phyloP scores from a whole-genome alignment of 2,329 filamentous ascomycete genomes.

The Bimuria novae-zelandiae region DNA sequence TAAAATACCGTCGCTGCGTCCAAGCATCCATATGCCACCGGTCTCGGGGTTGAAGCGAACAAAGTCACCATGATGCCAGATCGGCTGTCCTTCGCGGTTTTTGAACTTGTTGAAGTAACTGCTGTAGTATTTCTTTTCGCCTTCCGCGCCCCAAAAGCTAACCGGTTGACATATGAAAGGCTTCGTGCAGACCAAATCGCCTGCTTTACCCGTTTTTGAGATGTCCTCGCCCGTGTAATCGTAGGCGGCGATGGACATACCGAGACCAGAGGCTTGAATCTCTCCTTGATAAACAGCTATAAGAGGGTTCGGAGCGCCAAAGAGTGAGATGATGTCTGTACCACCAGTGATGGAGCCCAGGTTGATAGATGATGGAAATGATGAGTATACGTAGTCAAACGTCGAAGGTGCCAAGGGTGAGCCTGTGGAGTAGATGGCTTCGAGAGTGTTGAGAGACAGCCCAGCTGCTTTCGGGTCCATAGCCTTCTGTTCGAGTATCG shows the following conservation, averaged over 20 bases:
- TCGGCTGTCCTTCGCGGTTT: constrained; percentile 44
- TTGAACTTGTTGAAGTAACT: constrained; percentile 89
- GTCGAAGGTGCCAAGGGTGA: constrained; percentile 91
- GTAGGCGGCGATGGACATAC: constrained; percentile 57
- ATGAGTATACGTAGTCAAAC: constrained; percentile 84
- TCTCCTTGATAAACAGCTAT: constrained; percentile 56
- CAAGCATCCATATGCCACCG: constrained; percentile 85
- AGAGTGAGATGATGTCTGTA: constrained; percentile 95
- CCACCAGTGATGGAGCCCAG: constrained; percentile 93
- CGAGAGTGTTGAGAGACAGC: constrained; percentile 64
- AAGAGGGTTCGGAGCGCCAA: constrained; percentile 75
- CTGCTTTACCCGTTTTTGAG: constrained; percentile 68
- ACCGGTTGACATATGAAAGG: constrained; percentile 92
- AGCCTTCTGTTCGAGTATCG: constrained; percentile 78
- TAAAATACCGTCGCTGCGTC: constrained; percentile 87
- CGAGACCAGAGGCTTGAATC: constrained; percentile 55
- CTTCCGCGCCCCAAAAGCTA: constrained; percentile 78
- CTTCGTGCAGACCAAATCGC: constrained; percentile 83
- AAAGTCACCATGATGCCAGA: constrained; percentile 97
- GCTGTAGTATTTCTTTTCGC: constrained; percentile 75
- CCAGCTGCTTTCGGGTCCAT: constrained; percentile 37
- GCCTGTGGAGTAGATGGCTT: constrained; percentile 92
- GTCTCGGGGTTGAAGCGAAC: constrained; percentile 72
- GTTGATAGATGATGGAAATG: constrained; percentile 80
- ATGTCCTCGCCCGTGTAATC: constrained; percentile 62